phyloP scores from a whole-genome alignment of 768 basidiomycete genomes.

The Phylloporus arenicola region DNA sequence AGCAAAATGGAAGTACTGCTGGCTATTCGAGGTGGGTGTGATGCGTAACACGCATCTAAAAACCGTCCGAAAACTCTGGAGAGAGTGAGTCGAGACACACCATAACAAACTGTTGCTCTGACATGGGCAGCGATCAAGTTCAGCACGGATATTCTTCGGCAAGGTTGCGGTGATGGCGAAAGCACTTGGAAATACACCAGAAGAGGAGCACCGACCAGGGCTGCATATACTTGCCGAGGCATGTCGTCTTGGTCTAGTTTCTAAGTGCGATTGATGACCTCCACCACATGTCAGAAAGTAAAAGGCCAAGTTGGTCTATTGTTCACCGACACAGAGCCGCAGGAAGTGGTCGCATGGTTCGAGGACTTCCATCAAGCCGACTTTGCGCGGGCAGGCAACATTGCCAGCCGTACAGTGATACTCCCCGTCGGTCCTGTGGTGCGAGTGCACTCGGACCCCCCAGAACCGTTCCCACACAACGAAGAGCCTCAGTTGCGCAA shows the following conservation, averaged over 20 bases:
- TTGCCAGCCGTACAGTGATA: constrained; percentile 64
- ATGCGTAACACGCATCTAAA: constrained; percentile 95
- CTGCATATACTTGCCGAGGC: constrained; percentile 77
- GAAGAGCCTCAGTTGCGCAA: constrained; percentile 96
- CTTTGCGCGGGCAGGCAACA: constrained; percentile 86
- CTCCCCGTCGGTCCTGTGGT: constrained; percentile 84
- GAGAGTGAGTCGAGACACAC: constrained; percentile 54
- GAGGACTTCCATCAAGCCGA: constrained; percentile 83
- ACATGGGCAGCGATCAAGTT: constrained; percentile 22
- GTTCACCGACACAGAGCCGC: constrained; percentile 86
- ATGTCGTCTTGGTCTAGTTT: constrained; percentile 29
- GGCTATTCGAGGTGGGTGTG: constrained; percentile 91
- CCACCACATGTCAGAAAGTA: constrained; percentile 58
- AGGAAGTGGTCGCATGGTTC: constrained; percentile 94
- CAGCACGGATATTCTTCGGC: constrained; percentile 88
- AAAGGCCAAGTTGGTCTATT: constrained; percentile 92
- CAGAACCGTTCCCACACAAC: constrained; percentile 91
- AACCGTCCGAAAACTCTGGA: constrained; percentile 90
- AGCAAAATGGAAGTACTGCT: constrained; percentile 92
- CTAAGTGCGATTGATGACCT: constrained; percentile 5
- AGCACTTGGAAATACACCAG: constrained; percentile 81
- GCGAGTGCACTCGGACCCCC: constrained; percentile 70
- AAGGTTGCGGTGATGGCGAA: constrained; percentile 90
- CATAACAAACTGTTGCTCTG: constrained; percentile 1
- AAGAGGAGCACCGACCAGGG: constrained; percentile 79